Evolutionary conservation across 2,329 filamentous ascomycete species (phyloP).

Genomic region (Phialophora macrospora): DNA sequence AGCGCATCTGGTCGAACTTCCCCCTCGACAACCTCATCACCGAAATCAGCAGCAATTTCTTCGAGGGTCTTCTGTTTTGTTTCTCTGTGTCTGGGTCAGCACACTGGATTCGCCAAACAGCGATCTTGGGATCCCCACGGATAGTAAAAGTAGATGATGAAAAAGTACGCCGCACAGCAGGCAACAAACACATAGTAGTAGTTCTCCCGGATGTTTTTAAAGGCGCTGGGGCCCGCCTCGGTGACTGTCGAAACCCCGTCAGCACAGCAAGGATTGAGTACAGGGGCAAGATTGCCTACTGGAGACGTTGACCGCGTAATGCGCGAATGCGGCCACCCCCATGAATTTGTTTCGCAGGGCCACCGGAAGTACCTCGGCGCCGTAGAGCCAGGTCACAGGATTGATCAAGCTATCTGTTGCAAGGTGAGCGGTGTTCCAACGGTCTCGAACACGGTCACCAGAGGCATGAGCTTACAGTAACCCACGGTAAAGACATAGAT

Average conservation of each 20-base stretch:
- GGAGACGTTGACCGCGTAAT: conserved; percentile 67
- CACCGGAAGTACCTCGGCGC: conserved; percentile 80
- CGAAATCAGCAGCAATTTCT: conserved; percentile 56
- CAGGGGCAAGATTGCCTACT: conserved; percentile 37
- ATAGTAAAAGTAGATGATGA: conserved; percentile 60
- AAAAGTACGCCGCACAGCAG: conserved; percentile 57
- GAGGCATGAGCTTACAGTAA: conserved; percentile 54
- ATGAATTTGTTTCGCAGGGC: conserved; percentile 87
- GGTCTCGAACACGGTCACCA: background rate
- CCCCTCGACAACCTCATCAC: conserved; percentile 50
- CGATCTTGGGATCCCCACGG: conserved; percentile 46
- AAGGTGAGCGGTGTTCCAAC: background rate
- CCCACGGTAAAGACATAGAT: conserved; percentile 63
- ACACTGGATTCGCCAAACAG: conserved; percentile 16
- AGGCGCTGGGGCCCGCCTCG: conserved; percentile 61
- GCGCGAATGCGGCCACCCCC: conserved; percentile 80
- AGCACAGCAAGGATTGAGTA: conserved; percentile 1
- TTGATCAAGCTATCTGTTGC: conserved; percentile 22
- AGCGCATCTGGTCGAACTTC: conserved; percentile 36
- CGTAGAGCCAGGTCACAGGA: conserved; percentile 83
- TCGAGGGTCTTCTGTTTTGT: conserved; percentile 56
- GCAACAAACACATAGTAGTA: conserved; percentile 65
- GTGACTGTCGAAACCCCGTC: conserved; percentile 42
- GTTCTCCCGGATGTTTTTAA: conserved; percentile 61
- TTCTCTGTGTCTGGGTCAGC: conserved; percentile 44